Evolutionary conservation across 116 monocot genomes (phyloP).

Genomic region (Trichopus zeylanicus): DNA sequence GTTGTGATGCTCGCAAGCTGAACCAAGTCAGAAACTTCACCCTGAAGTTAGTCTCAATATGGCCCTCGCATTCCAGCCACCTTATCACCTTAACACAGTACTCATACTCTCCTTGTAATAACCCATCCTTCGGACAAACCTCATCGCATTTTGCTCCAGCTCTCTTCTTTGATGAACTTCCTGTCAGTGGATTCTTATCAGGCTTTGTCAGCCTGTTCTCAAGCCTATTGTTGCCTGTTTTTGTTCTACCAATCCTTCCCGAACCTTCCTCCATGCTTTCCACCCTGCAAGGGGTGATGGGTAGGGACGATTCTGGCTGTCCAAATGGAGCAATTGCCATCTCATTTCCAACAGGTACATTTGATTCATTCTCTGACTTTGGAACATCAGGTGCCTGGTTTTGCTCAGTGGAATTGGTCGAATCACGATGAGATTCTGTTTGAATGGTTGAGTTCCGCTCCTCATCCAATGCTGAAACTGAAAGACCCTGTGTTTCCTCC

Average conservation of each 20-base stretch:
- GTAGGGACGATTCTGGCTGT: constrained; percentile 14
- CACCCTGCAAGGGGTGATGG: constrained; percentile 29
- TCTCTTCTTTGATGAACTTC: constrained; percentile 39
- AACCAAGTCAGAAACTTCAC: constrained; percentile 86
- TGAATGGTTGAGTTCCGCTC: constrained; percentile 28
- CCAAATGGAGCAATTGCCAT: constrained; percentile 14
- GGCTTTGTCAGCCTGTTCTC: constrained; percentile 21
- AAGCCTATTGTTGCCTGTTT: constrained; percentile 6
- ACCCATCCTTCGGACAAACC: constrained; percentile 2
- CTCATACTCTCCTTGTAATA: constrained; percentile 50
- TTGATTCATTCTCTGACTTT: constrained; percentile 23
- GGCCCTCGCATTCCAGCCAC: constrained; percentile 65
- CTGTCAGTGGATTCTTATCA: constrained; percentile 20
- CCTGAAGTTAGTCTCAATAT: constrained; percentile 60
- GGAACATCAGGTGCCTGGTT: constrained; percentile 13
- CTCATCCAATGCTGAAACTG: constrained; percentile 39
- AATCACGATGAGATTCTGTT: constrained; percentile 57
- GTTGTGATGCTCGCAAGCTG: constrained; percentile 51
- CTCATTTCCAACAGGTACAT: constrained; percentile 20
- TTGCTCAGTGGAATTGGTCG: constrained; percentile 55
- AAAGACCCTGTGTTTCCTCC: constrained; percentile 15
- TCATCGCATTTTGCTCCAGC: constrained; percentile 10
- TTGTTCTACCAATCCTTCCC: constrained; percentile 13
- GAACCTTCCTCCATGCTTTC: constrained; percentile 27
- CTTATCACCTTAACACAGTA: constrained; percentile 76